Percentiles rank a stretch among this genome's conserved stretches.
Evolutionary conservation across 768 basidiomycete genomes (phyloP).

Genomic region (Erythrobasidium yunnanense): DNA sequence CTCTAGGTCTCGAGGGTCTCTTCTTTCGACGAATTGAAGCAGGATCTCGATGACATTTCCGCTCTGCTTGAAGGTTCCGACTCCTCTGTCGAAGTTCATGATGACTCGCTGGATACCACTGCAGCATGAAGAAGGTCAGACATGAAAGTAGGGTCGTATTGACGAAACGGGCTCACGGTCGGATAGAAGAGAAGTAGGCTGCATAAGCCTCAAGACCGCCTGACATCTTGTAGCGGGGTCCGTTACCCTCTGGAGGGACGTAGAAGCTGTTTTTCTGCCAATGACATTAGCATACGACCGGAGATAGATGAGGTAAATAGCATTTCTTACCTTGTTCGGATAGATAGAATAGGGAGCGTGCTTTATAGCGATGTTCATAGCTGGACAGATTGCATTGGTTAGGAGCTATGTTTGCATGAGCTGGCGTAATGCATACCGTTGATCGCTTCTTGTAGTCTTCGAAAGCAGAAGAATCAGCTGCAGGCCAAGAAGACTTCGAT

Average conservation of each 20-base stretch:
- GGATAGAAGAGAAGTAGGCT: neutral
- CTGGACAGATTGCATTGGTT: neutral
- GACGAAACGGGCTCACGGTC: neutral
- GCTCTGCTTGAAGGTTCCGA: neutral
- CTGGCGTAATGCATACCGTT: neutral
- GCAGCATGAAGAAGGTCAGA: neutral
- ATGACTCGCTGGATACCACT: neutral
- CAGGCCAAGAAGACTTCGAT: neutral
- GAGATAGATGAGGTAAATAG: no score
- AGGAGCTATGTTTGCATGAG: neutral
- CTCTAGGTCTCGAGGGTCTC: slow-evolving; percentile 8
- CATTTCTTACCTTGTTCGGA: neutral
- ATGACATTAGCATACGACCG: neutral
- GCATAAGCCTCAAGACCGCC: neutral
- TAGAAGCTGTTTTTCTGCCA: neutral
- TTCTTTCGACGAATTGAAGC: neutral
- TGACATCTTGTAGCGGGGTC: neutral
- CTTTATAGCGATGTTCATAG: slow-evolving; percentile 14
- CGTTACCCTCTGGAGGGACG: neutral
- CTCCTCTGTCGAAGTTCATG: slow-evolving; percentile 15
- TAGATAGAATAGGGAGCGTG: neutral
- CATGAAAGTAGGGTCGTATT: neutral
- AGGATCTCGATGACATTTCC: slow-evolving; percentile 3
- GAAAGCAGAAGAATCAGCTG: neutral
- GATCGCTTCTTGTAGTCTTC: neutral